These are phyloP conservation scores for Phytomonas francai DNA, from an alignment of 208 protist species.

Conservation along the genomic window DNA sequence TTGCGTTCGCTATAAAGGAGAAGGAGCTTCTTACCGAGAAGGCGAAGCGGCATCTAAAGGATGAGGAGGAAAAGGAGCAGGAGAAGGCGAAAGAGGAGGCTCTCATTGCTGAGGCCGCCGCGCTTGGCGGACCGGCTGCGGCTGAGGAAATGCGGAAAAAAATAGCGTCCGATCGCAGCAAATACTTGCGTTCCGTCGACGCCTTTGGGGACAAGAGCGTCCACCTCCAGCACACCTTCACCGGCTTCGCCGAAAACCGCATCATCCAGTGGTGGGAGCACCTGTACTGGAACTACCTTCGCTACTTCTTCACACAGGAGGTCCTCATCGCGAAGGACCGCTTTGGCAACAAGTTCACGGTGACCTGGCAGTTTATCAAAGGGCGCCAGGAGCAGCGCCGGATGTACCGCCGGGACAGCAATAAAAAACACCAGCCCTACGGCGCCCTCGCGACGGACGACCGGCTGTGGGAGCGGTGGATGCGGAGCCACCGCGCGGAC, in stretches of 20 bases:
- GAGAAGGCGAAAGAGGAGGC: constrained; percentile 40
- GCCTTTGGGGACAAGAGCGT: constrained; percentile 83
- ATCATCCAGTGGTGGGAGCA: constrained; percentile 83
- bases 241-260: constrained; percentile 76
- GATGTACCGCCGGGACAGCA: constrained; percentile 80
- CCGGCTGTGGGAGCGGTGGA: constrained; percentile 82
- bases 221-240: constrained; percentile 77
- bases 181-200: constrained; percentile 73
- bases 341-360: constrained; percentile 86
- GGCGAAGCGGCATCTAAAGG: constrained; percentile 59
- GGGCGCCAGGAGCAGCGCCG: constrained; percentile 79
- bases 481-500: constrained; percentile 80
- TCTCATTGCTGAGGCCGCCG: constrained; percentile 42
- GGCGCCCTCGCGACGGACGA: constrained; percentile 79
- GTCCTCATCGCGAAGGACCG: constrained; percentile 85
- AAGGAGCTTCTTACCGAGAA: constrained; percentile 62
- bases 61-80: constrained; percentile 30
- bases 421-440: constrained; percentile 83
- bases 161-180: constrained; percentile 36
- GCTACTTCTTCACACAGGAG: constrained; percentile 86
- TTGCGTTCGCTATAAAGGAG: constrained; percentile 71
- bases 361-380: constrained; percentile 80
- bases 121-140: constrained; percentile 34
- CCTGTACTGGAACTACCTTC: constrained; percentile 84
- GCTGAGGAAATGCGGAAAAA: constrained; percentile 41